Evolutionary conservation across 306 rosid species (phyloP).

Genomic region (Cajanus cajan): DNA sequence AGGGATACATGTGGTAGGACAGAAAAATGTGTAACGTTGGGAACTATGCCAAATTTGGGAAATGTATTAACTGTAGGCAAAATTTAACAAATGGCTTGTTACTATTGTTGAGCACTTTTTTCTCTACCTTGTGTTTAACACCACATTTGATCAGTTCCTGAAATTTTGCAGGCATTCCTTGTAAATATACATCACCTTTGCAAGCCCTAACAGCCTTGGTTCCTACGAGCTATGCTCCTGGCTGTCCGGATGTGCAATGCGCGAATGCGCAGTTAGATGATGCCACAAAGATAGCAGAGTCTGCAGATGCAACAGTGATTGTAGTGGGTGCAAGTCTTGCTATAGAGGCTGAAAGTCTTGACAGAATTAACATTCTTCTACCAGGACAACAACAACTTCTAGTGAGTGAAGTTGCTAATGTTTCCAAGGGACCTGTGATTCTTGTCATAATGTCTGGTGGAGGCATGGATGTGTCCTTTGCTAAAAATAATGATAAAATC

Average conservation of each 20-base stretch:
- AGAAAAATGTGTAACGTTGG: neutral
- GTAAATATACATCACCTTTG: conserved; percentile 76
- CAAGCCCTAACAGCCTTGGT: conserved; percentile 78
- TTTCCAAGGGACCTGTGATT: conserved; percentile 84
- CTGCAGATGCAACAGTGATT: conserved; percentile 90
- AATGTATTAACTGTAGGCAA: neutral
- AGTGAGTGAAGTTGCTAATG: conserved; percentile 75
- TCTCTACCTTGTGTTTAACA: neutral
- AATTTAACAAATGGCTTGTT: neutral
- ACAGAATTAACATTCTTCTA: conserved; percentile 68
- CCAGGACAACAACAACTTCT: conserved; percentile 85
- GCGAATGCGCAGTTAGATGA: conserved; percentile 58
- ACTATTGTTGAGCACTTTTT: neutral
- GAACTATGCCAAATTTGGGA: neutral
- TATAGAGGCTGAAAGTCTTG: conserved; percentile 84
- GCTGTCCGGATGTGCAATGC: conserved; percentile 77
- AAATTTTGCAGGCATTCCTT: conserved; percentile 74
- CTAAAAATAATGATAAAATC: conserved; percentile 65
- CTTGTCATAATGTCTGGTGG: conserved; percentile 98
- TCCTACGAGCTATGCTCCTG: conserved; percentile 63
- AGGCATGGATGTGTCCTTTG: conserved; percentile 87
- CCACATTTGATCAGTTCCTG: conserved; percentile 7
- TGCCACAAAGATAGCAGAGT: conserved; percentile 66
- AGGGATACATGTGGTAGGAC: too few species aligned
- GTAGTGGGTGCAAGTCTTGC: conserved; percentile 77